Percentiles rank a stretch among this genome's conserved stretches.
phyloP scores from a whole-genome alignment of 2,329 filamentous ascomycete species.

The Epicoccum nigrum region DNA sequence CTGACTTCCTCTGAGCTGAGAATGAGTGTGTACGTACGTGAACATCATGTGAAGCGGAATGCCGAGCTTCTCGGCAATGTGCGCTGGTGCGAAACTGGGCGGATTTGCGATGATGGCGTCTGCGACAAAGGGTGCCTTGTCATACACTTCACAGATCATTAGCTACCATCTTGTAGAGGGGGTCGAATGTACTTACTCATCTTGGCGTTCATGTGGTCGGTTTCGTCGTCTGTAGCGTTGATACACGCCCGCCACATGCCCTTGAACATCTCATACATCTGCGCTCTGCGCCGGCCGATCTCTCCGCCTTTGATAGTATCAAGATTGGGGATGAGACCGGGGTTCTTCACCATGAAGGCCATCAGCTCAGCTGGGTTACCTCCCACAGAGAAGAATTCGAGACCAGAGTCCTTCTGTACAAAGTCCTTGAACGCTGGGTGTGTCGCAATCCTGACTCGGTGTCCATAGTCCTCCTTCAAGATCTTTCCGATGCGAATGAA shows the following conservation, averaged over 20 bases:
- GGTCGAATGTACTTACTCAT: constrained; percentile 54
- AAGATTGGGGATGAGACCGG: constrained; percentile 74
- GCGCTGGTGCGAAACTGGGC: constrained; percentile 77
- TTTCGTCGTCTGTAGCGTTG: constrained; percentile 73
- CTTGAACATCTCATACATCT: constrained; percentile 82
- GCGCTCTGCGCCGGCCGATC: constrained; percentile 67
- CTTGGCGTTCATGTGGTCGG: constrained; percentile 62
- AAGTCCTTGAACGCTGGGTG: constrained; percentile 80
- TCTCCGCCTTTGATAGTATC: constrained; percentile 76
- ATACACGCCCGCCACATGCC: constrained; percentile 83
- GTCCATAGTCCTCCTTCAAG: constrained; percentile 72
- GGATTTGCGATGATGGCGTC: constrained; percentile 83
- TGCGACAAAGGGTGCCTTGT: constrained; percentile 75
- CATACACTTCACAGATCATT: constrained; percentile 54
- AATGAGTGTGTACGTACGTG: too few species aligned
- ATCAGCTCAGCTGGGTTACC: constrained; percentile 82
- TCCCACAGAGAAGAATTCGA: constrained; percentile 82
- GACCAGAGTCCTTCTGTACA: constrained; percentile 71
- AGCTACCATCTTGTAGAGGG: not conserved
- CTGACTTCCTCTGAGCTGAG: constrained; percentile 31
- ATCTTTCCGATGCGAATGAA: constrained; percentile 78
- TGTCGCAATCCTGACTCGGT: constrained; percentile 78
- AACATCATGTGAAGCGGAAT: constrained; percentile 87
- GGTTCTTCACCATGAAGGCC: constrained; percentile 90
- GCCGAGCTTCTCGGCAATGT: constrained; percentile 75